phyloP scores from a whole-genome alignment of 1,284 basidiomycete genomes.

The Ustilago lituana region DNA sequence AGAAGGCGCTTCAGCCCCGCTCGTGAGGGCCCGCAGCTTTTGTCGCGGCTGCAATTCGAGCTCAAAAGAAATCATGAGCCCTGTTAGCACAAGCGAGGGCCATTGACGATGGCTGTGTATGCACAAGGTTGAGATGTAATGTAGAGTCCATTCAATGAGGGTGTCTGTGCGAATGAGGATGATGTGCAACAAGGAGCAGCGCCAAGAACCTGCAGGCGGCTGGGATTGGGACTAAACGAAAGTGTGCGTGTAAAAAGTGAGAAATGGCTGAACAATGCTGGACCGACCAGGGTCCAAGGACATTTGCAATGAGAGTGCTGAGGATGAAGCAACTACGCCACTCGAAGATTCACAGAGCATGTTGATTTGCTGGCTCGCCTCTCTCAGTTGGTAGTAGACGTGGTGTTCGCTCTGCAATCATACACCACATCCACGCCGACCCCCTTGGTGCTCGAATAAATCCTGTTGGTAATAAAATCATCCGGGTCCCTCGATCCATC shows the following conservation, averaged over 20 bases:
- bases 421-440: slow-evolving; percentile 34
- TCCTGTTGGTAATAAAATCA: slow-evolving; percentile 29
- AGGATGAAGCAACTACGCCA: too few relatives aligned
- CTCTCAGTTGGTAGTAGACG: slow-evolving; percentile 13
- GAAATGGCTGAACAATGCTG: not conserved
- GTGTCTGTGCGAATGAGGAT: too few relatives aligned
- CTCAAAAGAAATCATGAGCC: too few relatives aligned
- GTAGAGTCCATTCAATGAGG: too few relatives aligned
- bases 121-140: too few relatives aligned
- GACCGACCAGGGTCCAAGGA: slow-evolving; percentile 17
- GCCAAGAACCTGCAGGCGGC: not conserved
- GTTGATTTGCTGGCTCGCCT: too few relatives aligned
- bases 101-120: too few relatives aligned
- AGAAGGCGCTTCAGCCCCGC: slow-evolving; percentile 30
- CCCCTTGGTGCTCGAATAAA: slow-evolving; percentile 27
- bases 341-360: too few relatives aligned
- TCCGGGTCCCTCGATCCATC: slow-evolving; percentile 36
- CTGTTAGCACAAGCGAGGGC: too few relatives aligned
- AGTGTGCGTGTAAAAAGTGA: not conserved
- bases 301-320: too few relatives aligned
- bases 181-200: not conserved
- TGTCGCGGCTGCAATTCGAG: too few relatives aligned
- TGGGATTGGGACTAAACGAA: not conserved
- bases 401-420: slow-evolving; percentile 31
- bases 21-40: too few relatives aligned